Conservation (phyloP, 2,329 filamentous ascomycete genomes). For the Penicillium sp. region DNA sequence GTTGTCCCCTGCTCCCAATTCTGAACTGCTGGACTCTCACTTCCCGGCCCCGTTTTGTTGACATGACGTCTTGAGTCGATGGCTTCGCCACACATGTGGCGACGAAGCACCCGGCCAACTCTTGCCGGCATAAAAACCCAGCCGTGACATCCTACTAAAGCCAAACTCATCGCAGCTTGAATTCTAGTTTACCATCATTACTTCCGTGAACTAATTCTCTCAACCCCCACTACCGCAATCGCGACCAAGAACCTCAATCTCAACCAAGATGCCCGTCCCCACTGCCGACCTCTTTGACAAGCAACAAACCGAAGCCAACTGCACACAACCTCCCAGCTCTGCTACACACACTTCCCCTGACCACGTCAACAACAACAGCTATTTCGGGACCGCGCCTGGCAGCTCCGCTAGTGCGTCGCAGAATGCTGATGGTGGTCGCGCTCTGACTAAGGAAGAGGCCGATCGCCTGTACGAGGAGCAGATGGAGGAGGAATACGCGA, state of each 20-base stretch:
- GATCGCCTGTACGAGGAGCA: slow-evolving; percentile 46
- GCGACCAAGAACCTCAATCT: not conserved
- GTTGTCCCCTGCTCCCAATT: not conserved
- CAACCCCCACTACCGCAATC: not conserved
- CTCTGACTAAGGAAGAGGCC: slow-evolving; percentile 43
- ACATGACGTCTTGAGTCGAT: slow-evolving; percentile 1
- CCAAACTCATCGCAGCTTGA: not conserved
- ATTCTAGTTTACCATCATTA: not conserved
- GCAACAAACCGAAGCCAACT: slow-evolving; percentile 15
- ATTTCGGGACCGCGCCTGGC: slow-evolving; percentile 17
- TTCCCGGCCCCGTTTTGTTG: not conserved
- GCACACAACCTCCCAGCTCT: slow-evolving; percentile 5
- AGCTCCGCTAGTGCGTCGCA: slow-evolving; percentile 20
- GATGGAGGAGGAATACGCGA: slow-evolving; percentile 49
- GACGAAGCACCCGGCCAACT: not conserved
- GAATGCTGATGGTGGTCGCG: slow-evolving; percentile 19
- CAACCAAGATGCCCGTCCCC: slow-evolving; percentile 22
- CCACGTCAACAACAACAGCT: slow-evolving; percentile 10
- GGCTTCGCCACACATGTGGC: slow-evolving; percentile 9
- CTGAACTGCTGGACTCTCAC: not conserved
- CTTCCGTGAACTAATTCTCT: too few species aligned
- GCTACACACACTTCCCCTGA: not conserved
- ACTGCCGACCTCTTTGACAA: slow-evolving; percentile 19
- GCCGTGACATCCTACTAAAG: not conserved
- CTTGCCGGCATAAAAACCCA: not conserved